These are phyloP conservation scores for Testicularia cyperi DNA, from an alignment of 1,284 basidiomycete species.

Conservation along the genomic window DNA sequence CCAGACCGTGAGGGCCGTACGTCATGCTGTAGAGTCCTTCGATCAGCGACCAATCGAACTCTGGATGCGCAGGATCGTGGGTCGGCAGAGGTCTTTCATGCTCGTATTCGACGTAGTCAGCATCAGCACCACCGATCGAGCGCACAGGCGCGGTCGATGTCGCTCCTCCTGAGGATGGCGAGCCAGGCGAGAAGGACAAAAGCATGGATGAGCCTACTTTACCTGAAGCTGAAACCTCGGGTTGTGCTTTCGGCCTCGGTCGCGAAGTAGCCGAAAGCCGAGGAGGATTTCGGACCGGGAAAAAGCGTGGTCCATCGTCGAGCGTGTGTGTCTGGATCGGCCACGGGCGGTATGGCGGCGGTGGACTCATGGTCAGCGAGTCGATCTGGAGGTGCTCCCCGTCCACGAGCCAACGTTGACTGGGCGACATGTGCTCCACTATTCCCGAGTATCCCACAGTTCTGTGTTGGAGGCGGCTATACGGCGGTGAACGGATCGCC, in stretches of 20 bases:
- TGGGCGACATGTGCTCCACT: slow-evolving; percentile 8
- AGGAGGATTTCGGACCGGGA: slow-evolving; percentile 5
- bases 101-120: slow-evolving; percentile 8
- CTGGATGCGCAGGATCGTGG: slow-evolving; percentile 30
- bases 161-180: background rate
- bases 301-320: slow-evolving; percentile 12
- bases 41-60: slow-evolving; percentile 40
- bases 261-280: background rate
- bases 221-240: too few species aligned
- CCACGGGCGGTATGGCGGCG: slow-evolving; percentile 38
- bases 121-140: too few species aligned
- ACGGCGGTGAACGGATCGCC: slow-evolving; percentile 17
- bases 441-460: slow-evolving; percentile 21
- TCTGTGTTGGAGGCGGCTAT: slow-evolving; percentile 8
- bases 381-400: slow-evolving; percentile 22
- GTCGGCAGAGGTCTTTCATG: slow-evolving; percentile 10
- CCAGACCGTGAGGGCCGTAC: slow-evolving; percentile 46
- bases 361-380: slow-evolving; percentile 31
- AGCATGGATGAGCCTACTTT: too few species aligned
- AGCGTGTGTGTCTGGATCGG: slow-evolving; percentile 16
- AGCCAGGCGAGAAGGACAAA: slow-evolving; percentile 1
- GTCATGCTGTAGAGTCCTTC: slow-evolving; percentile 44
- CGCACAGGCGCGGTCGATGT: slow-evolving; percentile 1
- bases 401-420: slow-evolving; percentile 15
- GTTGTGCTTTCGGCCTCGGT: too few species aligned